Evolutionary conservation across 306 rosid species (phyloP), one percentile per base, ranked within the genome.

Genomic region (Cicer judaicum): DNA sequence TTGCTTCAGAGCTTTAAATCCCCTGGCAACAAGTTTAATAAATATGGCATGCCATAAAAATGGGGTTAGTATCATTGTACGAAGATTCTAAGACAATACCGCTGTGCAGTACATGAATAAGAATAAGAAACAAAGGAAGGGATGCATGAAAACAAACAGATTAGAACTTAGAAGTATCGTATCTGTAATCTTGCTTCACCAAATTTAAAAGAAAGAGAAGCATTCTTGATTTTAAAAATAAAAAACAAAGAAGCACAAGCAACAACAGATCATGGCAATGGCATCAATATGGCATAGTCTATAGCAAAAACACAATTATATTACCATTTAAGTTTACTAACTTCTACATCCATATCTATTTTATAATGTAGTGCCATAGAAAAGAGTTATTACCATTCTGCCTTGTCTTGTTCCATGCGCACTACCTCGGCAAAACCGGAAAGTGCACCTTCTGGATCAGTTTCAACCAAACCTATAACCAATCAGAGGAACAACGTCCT

Each of bases 1-100:
- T 83, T 94, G 97, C 79, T 94, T 94, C 62, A 94, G 87, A 77
- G 98, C 96, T 81, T 94, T 94, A 78, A 94, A 94, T 44, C 98
- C 98, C 98, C 98, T 91, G 84, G 50, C 34, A 67, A 79, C 57
- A 74, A 36, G 60, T 24, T 13, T 65, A 54, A 75, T 60, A 83
- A 43, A 74, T 24, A 70, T 79, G 50, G 61, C 43, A 67, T 53
- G 7, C 7, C 4, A 54, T 50, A 56, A 7, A 7, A 12, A 57
- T 72, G 42, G 41, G 47, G 66, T 74, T 75, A 61, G 36, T 48
- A 70, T 44, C n/a, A 65, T 5, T 10, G 46, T 38, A 14, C 2
- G 61, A 80, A 59, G 38, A 72, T 68, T 76, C 10, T 14, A 24
- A 57, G 64, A 14, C 80, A 75, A 64, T 60, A 14, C 38, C 54